Evolutionary conservation across 2,329 filamentous ascomycete genomes (phyloP).

Genomic region (Exophiala lecanii-corni): DNA sequence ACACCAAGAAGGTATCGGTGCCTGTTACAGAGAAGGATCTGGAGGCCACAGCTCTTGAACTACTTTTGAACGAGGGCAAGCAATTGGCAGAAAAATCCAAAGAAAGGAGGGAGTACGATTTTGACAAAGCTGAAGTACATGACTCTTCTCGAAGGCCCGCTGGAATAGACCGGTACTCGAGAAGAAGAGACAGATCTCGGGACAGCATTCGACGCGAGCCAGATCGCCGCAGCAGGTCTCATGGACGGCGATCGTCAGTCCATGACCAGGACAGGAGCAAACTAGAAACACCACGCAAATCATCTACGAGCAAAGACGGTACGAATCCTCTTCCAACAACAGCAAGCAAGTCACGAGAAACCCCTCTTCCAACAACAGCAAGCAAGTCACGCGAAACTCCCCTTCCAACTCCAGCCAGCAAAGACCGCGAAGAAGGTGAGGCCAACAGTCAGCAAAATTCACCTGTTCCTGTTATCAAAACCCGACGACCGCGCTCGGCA

Average conservation of each 20-base stretch:
- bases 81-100: conserved; percentile 49
- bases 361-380: too few relatives aligned
- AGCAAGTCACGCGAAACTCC: conserved; percentile 1
- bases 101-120: conserved; percentile 47
- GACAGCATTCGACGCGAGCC: conserved; percentile 21
- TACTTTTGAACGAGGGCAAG: conserved; percentile 52
- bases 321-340: too few relatives aligned
- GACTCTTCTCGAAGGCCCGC: conserved; percentile 27
- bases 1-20: conserved; percentile 31
- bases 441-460: conserved; percentile 21
- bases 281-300: conserved; percentile 4
- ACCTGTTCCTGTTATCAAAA: conserved; percentile 17
- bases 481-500: conserved; percentile 29
- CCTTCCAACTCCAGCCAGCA: conserved; percentile 17
- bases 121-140: conserved; percentile 30
- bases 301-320: conserved; percentile 19
- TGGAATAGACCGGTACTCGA: conserved; percentile 24
- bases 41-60: conserved; percentile 51
- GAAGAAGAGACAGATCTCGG: conserved; percentile 29
- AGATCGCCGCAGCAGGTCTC: conserved; percentile 25
- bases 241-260: conserved; percentile 12
- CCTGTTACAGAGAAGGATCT: conserved; percentile 50
- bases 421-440: conserved; percentile 26
- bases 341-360: too few relatives aligned
- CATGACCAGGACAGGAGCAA: conserved; percentile 8